Percentiles rank a stretch among this genome's conserved stretches.
Conservation (phyloP, 2,329 filamentous ascomycete genomes). For the Podosphaera leucotricha region DNA sequence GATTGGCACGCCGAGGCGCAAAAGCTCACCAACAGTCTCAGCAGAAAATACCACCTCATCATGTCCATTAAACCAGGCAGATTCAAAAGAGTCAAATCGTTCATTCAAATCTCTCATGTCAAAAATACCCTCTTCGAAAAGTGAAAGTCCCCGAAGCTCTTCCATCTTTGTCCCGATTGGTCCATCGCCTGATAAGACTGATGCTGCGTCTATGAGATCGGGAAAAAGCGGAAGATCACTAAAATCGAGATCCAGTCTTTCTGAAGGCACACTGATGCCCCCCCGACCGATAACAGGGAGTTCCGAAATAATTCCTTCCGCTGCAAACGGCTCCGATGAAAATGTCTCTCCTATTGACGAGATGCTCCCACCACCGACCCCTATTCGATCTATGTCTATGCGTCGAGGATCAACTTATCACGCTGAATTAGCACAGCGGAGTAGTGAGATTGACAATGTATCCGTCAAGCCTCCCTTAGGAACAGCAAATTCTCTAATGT, state of each 20-base stretch:
- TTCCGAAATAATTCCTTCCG: not conserved
- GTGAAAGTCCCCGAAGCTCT: slow-evolving; percentile 66
- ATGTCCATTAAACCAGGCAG: slow-evolving; percentile 75
- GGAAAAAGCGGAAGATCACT: slow-evolving; percentile 33
- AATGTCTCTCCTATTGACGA: slow-evolving; percentile 25
- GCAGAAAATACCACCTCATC: slow-evolving; percentile 43
- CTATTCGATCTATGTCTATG: slow-evolving; percentile 54
- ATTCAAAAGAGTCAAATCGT: slow-evolving; percentile 77
- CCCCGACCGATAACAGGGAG: not conserved
- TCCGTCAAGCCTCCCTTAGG: slow-evolving; percentile 71
- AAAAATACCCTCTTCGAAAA: slow-evolving; percentile 58
- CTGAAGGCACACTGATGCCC: slow-evolving; percentile 17
- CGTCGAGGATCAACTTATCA: slow-evolving; percentile 49
- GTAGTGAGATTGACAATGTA: slow-evolving; percentile 80
- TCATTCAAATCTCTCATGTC: slow-evolving; percentile 62
- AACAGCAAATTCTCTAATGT: slow-evolving; percentile 29
- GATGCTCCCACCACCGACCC: slow-evolving; percentile 53
- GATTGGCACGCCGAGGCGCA: slow-evolving; percentile 11
- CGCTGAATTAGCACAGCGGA: slow-evolving; percentile 57
- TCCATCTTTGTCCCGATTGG: slow-evolving; percentile 30
- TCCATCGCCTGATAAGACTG: slow-evolving; percentile 35
- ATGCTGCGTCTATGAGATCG: slow-evolving; percentile 53
- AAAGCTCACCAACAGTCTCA: slow-evolving; percentile 13
- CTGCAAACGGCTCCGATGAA: slow-evolving; percentile 13
- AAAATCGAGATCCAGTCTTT: slow-evolving; percentile 20